Conservation (phyloP, 345 rosid genomes). For the Eucalyptus sideroxylon region DNA sequence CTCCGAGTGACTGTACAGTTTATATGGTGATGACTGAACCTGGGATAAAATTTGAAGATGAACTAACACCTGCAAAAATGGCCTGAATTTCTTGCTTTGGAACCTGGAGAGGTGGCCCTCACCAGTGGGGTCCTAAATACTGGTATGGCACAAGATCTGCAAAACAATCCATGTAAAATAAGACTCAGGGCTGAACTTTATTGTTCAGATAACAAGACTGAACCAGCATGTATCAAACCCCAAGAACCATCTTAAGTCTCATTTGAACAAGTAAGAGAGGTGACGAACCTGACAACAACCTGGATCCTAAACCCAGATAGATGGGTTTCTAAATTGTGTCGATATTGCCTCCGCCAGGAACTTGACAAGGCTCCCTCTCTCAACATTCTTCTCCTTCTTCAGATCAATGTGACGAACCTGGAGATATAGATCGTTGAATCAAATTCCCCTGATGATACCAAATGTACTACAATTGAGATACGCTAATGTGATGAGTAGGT, state of each 20-base stretch:
- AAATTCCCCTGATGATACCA: not conserved
- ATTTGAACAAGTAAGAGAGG: not conserved
- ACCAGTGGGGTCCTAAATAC: not conserved
- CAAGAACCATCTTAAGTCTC: not conserved
- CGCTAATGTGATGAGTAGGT: not conserved
- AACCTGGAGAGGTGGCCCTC: not conserved
- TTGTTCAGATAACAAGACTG: not conserved
- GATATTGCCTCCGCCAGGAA: conserved; percentile 65
- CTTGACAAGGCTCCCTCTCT: conserved; percentile 50
- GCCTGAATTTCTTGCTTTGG: not conserved
- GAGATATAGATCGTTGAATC: not conserved
- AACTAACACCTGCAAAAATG: not conserved
- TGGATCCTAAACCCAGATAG: conserved; percentile 43
- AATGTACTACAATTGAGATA: not conserved
- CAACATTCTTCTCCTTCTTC: conserved; percentile 71
- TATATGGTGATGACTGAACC: not conserved
- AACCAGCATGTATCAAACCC: not conserved
- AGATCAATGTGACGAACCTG: conserved; percentile 83
- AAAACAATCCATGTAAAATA: not conserved
- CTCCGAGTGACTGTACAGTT: not conserved
- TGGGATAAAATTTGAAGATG: not conserved
- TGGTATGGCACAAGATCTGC: not conserved
- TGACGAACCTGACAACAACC: not conserved
- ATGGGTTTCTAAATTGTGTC: conserved; percentile 63
- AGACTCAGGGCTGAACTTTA: not conserved